A percentile compares a stretch with the other conserved stretches of the same genome.
These are phyloP conservation scores for Rosellinia necatrix DNA, from an alignment of 2,329 filamentous ascomycete species.

Conservation along the genomic window DNA sequence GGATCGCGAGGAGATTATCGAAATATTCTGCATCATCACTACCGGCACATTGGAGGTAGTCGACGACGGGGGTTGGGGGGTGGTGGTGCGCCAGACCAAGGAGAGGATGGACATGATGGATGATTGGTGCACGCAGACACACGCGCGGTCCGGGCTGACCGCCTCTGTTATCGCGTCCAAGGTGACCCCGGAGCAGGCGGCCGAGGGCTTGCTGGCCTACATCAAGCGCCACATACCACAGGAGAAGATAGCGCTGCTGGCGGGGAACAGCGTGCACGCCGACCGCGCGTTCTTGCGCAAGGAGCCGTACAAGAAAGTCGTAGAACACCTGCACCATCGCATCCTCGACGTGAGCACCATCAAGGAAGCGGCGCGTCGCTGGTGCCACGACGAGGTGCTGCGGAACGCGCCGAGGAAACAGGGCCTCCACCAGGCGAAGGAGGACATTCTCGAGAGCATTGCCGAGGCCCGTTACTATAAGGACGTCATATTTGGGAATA, in stretches of 20 bases:
- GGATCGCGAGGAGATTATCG: conserved; percentile 81
- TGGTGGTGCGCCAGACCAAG: conserved; percentile 74
- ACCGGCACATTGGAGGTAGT: conserved; percentile 76
- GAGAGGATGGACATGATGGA: conserved; percentile 78
- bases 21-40: conserved; percentile 91
- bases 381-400: conserved; percentile 69
- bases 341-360: conserved; percentile 90
- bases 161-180: conserved; percentile 73
- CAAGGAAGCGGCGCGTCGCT: conserved; percentile 87
- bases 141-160: conserved; percentile 81
- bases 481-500: conserved; percentile 63
- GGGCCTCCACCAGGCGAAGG: conserved; percentile 77
- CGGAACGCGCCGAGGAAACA: conserved; percentile 71
- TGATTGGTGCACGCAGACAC: conserved; percentile 84
- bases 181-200: conserved; percentile 73
- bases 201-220: conserved; percentile 75
- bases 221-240: conserved; percentile 73
- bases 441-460: conserved; percentile 95
- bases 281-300: conserved; percentile 81
- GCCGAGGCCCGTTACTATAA: conserved; percentile 86
- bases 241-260: conserved; percentile 69
- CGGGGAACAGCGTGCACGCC: conserved; percentile 91
- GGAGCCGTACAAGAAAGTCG: conserved; percentile 72
- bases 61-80: conserved; percentile 78
- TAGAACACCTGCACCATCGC: conserved; percentile 83